Evolutionary conservation across 192 early-diverging fungal species (phyloP), one percentile per base, ranked within the genome.

Genomic region (Coemansia javaensis): DNA sequence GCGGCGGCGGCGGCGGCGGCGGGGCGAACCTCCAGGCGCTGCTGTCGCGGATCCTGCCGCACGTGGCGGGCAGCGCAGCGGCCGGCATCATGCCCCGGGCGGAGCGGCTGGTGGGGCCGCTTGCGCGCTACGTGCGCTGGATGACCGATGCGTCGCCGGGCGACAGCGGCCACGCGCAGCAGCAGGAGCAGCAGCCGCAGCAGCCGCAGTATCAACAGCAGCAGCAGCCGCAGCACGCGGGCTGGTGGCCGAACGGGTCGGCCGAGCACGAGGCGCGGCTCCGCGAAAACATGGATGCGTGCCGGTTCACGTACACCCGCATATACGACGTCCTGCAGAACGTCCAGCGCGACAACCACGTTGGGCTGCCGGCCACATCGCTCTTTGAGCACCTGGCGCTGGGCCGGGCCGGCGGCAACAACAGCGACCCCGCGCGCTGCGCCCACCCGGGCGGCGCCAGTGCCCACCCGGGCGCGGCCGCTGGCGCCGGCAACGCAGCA

Each of bases 271-370:
- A 74, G 30, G 39, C 45, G 3, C 33, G 37, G 22, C 44, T 59
- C 33, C 49, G 58, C 23, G 70, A 66, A 47, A 63, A 74, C n/a
- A 53, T 74, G 52, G 70, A 74, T 41, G 59, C 49, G 14, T 74
- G 54, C 32, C 70, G 63, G 42, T 74, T 59, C 31, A 81, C 82
- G 54, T 86, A 89, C 35, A 58, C 56, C 21, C 84, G 84, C n/a
- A 53, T 89, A n/a, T 75, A 77, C 2, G 84, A 86, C 13, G 83
- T 89, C 0, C 49, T 86, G n/a, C 72, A 71, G 39, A 81, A 81
- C 25, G 77, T 80, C 20, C 80, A 79, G 57, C 75, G 71, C 36
- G 79, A 78, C 44, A 69, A 74, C 47, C 51, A 74, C 18, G 70
- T 74, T 10, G 70, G 70, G 2, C 47, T 62, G 23, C 70, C 70